Conservation (phyloP, 768 basidiomycete genomes). For the Exsudoporus frostii region DNA sequence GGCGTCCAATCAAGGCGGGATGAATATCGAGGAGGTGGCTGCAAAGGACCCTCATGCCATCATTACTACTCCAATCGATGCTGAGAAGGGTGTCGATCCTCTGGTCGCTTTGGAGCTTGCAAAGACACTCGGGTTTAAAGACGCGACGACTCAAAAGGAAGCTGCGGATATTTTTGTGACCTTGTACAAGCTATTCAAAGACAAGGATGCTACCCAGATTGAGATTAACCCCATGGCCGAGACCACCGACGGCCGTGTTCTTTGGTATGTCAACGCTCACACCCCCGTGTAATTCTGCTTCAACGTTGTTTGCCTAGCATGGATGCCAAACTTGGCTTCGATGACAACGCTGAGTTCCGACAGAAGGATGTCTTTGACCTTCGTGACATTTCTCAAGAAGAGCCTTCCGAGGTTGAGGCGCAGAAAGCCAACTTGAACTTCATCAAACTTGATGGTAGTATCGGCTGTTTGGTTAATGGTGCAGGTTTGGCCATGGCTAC, state of each 20-base stretch:
- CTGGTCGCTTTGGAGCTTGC: constrained; percentile 73
- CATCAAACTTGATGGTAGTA: constrained; percentile 96
- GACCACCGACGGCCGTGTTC: constrained; percentile 84
- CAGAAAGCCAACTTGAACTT: constrained; percentile 96
- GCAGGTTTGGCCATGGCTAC: constrained; percentile 99
- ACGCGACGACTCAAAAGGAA: constrained; percentile 64
- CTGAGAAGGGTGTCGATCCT: constrained; percentile 74
- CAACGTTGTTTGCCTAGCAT: constrained; percentile 53
- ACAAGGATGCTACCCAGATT: constrained; percentile 98
- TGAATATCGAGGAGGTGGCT: constrained; percentile 99
- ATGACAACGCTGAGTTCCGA: constrained; percentile 98
- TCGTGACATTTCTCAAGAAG: constrained; percentile 92
- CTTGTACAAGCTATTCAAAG: constrained; percentile 95
- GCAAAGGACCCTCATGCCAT: constrained; percentile 93
- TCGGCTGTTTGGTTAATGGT: constrained; percentile 98
- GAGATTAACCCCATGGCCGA: constrained; percentile 99
- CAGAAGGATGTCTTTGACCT: constrained; percentile 86
- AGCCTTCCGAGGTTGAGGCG: constrained; percentile 96
- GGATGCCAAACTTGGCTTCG: constrained; percentile 99
- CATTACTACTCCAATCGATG: constrained; percentile 90
- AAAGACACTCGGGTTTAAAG: constrained; percentile 86
- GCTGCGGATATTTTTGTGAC: constrained; percentile 93
- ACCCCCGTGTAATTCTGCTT: neutral
- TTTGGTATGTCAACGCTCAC: constrained; percentile 65
- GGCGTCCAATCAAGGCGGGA: constrained; percentile 91